These are phyloP conservation scores for Exophiala mesophila DNA, from an alignment of 2,329 filamentous ascomycete species.

Conservation along the genomic window DNA sequence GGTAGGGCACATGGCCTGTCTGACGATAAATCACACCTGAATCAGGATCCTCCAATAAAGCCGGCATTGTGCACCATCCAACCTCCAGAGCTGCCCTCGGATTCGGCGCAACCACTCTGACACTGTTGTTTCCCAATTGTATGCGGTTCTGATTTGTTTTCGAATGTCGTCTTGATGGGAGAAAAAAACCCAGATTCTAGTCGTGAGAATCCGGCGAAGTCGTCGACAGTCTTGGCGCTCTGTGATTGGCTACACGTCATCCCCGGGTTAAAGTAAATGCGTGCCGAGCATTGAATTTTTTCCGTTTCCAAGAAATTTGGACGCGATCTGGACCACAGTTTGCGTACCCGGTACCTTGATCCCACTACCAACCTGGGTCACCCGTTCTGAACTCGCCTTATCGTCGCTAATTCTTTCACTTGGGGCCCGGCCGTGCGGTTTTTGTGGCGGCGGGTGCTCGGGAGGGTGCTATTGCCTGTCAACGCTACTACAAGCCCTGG, in stretches of 20 bases:
- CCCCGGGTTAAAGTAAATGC: neutral
- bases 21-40: constrained; percentile 65
- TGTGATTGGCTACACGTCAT: neutral
- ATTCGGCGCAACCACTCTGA: neutral
- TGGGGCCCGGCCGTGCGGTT: no score
- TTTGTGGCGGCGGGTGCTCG: no score
- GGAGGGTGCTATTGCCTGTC: no score
- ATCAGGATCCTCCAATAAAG: constrained; percentile 71
- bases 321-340: no score
- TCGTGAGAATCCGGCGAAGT: constrained; percentile 3
- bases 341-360: no score
- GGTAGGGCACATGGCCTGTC: constrained; percentile 62
- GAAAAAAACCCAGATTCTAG: neutral
- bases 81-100: constrained; percentile 1
- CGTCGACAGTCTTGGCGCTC: neutral
- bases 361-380: no score
- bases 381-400: no score
- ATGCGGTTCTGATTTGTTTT: neutral
- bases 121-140: neutral
- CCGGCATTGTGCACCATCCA: constrained; percentile 54
- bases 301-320: no score
- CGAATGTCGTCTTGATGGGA: neutral
- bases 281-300: neutral
- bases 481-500: no score
- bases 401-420: no score